Evolutionary conservation across 306 rosid genomes (phyloP), one percentile per base, ranked within the genome.

Genomic region (Castanea mollissima): DNA sequence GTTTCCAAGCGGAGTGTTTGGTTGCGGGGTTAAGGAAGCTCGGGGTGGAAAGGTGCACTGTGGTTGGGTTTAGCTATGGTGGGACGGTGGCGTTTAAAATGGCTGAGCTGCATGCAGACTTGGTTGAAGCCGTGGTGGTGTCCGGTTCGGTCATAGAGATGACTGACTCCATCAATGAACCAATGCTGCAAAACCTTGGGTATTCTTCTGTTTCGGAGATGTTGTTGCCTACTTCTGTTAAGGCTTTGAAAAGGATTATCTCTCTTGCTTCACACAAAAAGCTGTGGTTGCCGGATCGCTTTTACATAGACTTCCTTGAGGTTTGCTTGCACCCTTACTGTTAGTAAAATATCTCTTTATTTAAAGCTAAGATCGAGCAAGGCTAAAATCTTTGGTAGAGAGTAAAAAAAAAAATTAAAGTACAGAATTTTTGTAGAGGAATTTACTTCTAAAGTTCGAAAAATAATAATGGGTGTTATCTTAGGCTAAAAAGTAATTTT

Each of bases 11-110:
- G 32, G 88, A 88, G 91, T 90, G 92, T 78, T 76, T 94, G 90
- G 90, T 75, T 0, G 27, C 3, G 18, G 98, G 85, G 69, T 65
- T 94, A 13, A 74, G 81, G 86, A 88, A 86, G 88, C 84, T 92
- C 0, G 91, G 97, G 59, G 92, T 94, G 81, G 96, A 94, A 70
- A 81, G 81, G 20, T 94, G 93, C 60, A 64, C 52, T 9, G 35
- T 87, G 82, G 97, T 92, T 21, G 98, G 98, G 81, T 92, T 94
- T 15, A 88, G 94, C 21, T 94, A 94, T n/a, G 98, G 98, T 0
- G 98, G 96, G 21, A 84, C 85, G 85, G 97, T 94, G 75, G 96
- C 87, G 20, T 94, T 89, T 9, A 91, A 88, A 78, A 62, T 94
- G 92, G 98, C 87, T 1, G 92, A 89, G 86, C 44, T 78, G 73